Base-by-base conservation (phyloP, 2,329 filamentous ascomycete species). In the Corynespora cassiicola region DNA sequence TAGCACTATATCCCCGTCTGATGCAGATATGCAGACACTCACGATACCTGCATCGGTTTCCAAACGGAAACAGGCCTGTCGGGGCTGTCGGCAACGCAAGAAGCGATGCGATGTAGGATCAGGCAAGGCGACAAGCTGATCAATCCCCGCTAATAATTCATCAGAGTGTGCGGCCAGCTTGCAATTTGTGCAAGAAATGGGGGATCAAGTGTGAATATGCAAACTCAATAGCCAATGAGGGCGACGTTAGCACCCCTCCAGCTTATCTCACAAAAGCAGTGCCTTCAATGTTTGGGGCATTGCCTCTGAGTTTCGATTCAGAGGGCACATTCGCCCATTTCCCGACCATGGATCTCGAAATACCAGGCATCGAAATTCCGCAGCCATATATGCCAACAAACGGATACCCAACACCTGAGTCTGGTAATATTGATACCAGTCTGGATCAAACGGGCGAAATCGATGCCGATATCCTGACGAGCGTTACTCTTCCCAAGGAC, bases 21-120 rank as follows among this genome's bases (percentile, higher is more conserved):
- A n/a, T n/a, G n/a, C n/a, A n/a, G n/a, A 12, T n/a, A 56, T 57
- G 51, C 44, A 51, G 18, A 46, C 39, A n/a, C 35, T 59, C 5
- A 54, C 50, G 12, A 35, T 45, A 8, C 47, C 60, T 20, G 58
- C 49, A n/a, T 58, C 58, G 5, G 39, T 58, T 7, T 44, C 48
- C n/a, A 63, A 66, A 38, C 45, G 61, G 31, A 66, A 66, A 39
- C 61, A 61, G 38, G 60, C 61, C 14, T 66, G 63, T 23, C 54
- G 30, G 15, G 58, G 50, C 31, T 66, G 63, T 25, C 43, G 63
- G n/a, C 54, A 59, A 16, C 59, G 61, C n/a, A 66, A 66, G 42
- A 63, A 56, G 32, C 47, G 56, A 40, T 65, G 63, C 42, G 56
- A 63, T 42, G 63, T 64, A 48, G 12, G 43, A 23, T 11, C 19